Conservation (phyloP, 106 monocot genomes). For the Apostasia shenzhenica region DNA sequence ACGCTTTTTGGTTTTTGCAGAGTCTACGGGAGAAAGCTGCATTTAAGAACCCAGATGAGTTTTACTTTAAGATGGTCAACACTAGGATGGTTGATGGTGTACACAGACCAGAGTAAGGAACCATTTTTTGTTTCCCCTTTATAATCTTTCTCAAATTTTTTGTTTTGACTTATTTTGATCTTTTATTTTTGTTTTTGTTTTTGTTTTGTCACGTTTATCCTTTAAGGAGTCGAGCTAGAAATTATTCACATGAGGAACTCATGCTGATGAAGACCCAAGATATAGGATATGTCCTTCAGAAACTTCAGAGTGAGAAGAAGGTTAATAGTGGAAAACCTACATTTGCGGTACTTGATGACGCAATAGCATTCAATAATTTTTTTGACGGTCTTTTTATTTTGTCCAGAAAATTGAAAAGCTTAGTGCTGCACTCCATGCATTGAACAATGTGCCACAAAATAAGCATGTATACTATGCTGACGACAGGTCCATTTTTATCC, state of each 20-base stretch:
- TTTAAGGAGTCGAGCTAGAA: slow-evolving; percentile 71
- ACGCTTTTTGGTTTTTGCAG: slow-evolving; percentile 21
- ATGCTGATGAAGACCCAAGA: slow-evolving; percentile 95
- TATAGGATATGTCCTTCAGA: slow-evolving; percentile 74
- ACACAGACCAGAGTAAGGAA: slow-evolving; percentile 52
- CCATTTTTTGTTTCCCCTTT: not conserved
- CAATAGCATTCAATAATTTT: not conserved
- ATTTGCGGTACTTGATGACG: not conserved
- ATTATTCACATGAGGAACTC: slow-evolving; percentile 69
- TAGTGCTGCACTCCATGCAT: slow-evolving; percentile 54
- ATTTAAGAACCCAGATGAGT: slow-evolving; percentile 86
- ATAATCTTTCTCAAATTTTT: not conserved
- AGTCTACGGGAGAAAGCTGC: slow-evolving; percentile 81
- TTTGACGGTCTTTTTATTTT: not conserved
- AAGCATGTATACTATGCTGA: slow-evolving; percentile 89
- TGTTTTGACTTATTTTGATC: not conserved
- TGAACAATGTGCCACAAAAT: slow-evolving; percentile 49
- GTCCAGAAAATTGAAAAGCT: slow-evolving; percentile 85
- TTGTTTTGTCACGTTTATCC: slow-evolving; percentile 1
- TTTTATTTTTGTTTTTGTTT: not conserved
- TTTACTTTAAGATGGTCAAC: slow-evolving; percentile 92
- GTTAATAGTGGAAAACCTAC: slow-evolving; percentile 11
- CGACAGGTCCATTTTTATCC: slow-evolving; percentile 46
- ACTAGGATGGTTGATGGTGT: slow-evolving; percentile 61
- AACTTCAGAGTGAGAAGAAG: slow-evolving; percentile 92